Conservation (phyloP, 2,329 filamentous ascomycete genomes). For the Colletotrichum sp. region DNA sequence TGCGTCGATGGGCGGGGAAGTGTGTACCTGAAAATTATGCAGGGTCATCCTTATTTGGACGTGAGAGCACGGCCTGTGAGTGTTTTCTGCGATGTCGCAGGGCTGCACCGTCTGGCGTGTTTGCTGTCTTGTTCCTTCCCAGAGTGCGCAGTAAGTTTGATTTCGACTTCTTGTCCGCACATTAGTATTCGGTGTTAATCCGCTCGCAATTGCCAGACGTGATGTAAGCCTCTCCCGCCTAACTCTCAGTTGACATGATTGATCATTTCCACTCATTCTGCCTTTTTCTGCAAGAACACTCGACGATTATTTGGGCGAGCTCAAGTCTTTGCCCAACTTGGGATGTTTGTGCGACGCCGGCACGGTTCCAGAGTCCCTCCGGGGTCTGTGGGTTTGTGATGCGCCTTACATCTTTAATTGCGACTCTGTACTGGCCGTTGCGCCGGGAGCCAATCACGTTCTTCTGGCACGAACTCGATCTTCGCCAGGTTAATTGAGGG, state of each 20-base stretch:
- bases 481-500: background rate
- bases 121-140: background rate
- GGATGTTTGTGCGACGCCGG: conserved; percentile 21
- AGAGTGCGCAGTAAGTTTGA: background rate
- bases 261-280: background rate
- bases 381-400: conserved; percentile 13
- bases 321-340: background rate
- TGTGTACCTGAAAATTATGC: conserved; percentile 1
- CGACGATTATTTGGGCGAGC: background rate
- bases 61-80: background rate
- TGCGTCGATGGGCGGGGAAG: background rate
- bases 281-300: background rate
- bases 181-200: background rate
- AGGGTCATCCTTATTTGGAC: background rate
- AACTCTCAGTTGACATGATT: background rate
- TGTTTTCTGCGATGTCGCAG: background rate
- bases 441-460: background rate
- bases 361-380: conserved; percentile 13
- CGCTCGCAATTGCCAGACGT: background rate
- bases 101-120: background rate
- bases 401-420: background rate
- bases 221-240: background rate
- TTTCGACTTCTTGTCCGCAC: background rate
- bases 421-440: background rate
- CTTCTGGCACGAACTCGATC: background rate